A percentile compares a stretch with the other conserved stretches of the same genome.
These are phyloP conservation scores for Potentilla sterilis DNA, from an alignment of 306 rosid genomes.

Conservation along the genomic window DNA sequence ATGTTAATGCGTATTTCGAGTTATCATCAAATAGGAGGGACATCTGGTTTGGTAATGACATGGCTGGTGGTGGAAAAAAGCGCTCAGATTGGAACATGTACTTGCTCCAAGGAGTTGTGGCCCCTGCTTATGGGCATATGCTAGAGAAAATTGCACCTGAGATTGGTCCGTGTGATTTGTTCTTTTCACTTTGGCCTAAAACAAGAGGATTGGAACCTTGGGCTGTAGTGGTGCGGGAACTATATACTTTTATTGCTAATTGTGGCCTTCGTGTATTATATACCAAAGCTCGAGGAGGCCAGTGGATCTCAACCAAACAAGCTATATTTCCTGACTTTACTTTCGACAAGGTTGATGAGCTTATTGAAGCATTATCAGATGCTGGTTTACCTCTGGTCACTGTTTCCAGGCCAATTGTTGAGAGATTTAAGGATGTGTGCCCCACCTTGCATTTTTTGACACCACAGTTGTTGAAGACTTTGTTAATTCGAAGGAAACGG, in stretches of 20 bases:
- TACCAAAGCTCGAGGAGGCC: conserved; percentile 95
- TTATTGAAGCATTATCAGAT: conserved; percentile 66
- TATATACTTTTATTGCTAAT: conserved; percentile 70
- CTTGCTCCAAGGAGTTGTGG: conserved; percentile 88
- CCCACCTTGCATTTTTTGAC: conserved; percentile 84
- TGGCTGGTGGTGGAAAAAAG: conserved; percentile 96
- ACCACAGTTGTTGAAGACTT: conserved; percentile 73
- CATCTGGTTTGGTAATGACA: conserved; percentile 97
- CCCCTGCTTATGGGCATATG: conserved; percentile 90
- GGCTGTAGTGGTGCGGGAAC: conserved; percentile 71
- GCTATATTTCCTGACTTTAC: conserved; percentile 93
- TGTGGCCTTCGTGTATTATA: conserved; percentile 63
- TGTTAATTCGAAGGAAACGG: conserved; percentile 81
- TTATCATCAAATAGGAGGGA: conserved; percentile 97
- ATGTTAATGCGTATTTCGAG: conserved; percentile 92
- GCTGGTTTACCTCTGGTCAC: conserved; percentile 72
- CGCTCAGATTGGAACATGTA: conserved; percentile 97
- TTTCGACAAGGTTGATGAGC: conserved; percentile 63
- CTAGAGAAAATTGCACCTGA: conserved; percentile 86
- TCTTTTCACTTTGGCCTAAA: conserved; percentile 93
- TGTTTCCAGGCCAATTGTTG: conserved; percentile 63
- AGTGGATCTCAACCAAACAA: conserved; percentile 87
- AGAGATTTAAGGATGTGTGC: conserved; percentile 78
- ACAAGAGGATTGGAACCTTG: conserved; percentile 80
- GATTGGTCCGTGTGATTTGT: conserved; percentile 74